Percentiles rank a stretch among this genome's conserved stretches.
Conservation (phyloP, 345 rosid genomes). For the Eucalyptus pauciflora region DNA sequence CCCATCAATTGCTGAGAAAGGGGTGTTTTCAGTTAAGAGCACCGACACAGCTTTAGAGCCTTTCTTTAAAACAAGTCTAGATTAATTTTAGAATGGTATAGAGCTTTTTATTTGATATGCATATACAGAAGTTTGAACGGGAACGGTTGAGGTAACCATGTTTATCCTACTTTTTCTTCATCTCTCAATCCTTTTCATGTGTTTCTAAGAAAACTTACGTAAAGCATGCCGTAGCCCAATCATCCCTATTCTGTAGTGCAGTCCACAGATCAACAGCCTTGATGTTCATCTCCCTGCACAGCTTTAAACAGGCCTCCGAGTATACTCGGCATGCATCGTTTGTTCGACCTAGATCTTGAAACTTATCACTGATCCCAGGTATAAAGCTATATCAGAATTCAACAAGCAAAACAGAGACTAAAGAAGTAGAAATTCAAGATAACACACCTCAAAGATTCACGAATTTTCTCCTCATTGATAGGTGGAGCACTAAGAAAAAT, state of each 20-base stretch:
- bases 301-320: constrained; percentile 56
- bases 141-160: not conserved
- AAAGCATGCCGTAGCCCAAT: constrained; percentile 58
- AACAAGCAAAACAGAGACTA: not conserved
- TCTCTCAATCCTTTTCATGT: not conserved
- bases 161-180: not conserved
- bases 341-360: constrained; percentile 27
- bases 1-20: not conserved
- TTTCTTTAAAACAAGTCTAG: not conserved
- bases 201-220: constrained; percentile 32
- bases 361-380: not conserved
- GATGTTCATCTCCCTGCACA: constrained; percentile 54
- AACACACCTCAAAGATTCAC: constrained; percentile 6
- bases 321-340: constrained; percentile 50
- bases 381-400: not conserved
- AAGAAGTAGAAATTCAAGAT: not conserved
- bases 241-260: constrained; percentile 41
- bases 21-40: not conserved
- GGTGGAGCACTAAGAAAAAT: constrained; percentile 71
- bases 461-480: constrained; percentile 42
- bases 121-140: not conserved
- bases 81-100: not conserved
- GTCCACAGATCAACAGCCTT: constrained; percentile 62
- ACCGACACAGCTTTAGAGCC: not conserved
- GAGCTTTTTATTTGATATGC: not conserved